phyloP scores from a whole-genome alignment of 2,329 filamentous ascomycete genomes.

The Hymenoscyphus albidus region DNA sequence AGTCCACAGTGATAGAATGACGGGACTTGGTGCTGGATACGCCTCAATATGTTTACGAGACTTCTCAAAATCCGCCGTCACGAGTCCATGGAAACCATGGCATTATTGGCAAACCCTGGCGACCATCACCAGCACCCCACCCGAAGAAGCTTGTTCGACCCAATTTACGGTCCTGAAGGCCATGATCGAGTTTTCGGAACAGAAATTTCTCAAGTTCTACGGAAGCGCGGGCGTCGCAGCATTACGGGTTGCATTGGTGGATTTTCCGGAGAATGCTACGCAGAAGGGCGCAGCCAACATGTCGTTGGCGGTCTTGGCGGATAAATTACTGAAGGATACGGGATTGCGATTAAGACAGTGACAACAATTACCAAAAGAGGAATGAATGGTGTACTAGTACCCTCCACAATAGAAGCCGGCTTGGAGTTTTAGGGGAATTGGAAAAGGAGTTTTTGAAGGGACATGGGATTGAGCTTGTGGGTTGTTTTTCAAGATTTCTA shows the following conservation, averaged over 20 bases:
- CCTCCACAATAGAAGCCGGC: not conserved
- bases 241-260: constrained; percentile 66
- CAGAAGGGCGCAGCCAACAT: constrained; percentile 41
- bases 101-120: constrained; percentile 82
- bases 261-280: constrained; percentile 60
- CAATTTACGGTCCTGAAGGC: constrained; percentile 67
- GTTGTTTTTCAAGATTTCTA: too few species aligned
- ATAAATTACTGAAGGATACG: constrained; percentile 42
- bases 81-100: constrained; percentile 70
- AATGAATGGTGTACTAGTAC: not conserved
- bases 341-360: constrained; percentile 9
- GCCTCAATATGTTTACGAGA: constrained; percentile 79
- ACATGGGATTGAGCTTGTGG: not conserved
- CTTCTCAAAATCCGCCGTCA: constrained; percentile 62
- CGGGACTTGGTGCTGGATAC: constrained; percentile 78
- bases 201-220: constrained; percentile 76
- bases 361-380: not conserved
- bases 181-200: constrained; percentile 69
- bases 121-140: constrained; percentile 70
- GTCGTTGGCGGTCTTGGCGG: constrained; percentile 50
- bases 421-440: not conserved
- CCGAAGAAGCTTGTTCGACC: constrained; percentile 64
- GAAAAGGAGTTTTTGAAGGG: not conserved
- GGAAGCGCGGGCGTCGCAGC: constrained; percentile 71
- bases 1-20: constrained; percentile 77